Percentiles rank a stretch among this genome's conserved stretches.
Evolutionary conservation across 1,139 yeast genomes (phyloP).

Genomic region (Yamadazyma sp.): DNA sequence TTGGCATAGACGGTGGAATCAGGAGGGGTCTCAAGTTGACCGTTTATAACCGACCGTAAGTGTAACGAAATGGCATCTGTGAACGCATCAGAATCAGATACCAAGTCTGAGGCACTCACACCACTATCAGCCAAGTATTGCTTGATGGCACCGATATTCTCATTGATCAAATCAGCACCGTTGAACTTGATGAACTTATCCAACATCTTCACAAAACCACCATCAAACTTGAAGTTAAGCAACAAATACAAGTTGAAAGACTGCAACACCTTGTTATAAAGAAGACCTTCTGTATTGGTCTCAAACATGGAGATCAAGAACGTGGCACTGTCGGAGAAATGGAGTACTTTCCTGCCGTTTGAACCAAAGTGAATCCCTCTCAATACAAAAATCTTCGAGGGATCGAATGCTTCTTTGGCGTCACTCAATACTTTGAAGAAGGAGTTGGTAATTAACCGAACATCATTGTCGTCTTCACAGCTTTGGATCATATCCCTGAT

Average conservation of each 20-base stretch:
- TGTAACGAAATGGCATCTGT: constrained; percentile 8
- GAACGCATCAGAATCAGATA: constrained; percentile 6
- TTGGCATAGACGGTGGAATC: constrained; percentile 8
- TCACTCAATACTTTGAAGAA: constrained; percentile 49
- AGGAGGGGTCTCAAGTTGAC: constrained; percentile 1
- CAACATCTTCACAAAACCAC: constrained; percentile 30
- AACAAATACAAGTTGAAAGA: constrained; percentile 49
- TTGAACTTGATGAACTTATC: constrained; percentile 45
- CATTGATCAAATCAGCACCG: constrained; percentile 31
- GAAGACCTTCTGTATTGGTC: constrained; percentile 57
- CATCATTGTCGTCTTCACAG: constrained; percentile 29
- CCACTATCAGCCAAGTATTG: constrained; percentile 17
- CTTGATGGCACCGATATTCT: constrained; percentile 27
- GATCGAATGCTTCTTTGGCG: constrained; percentile 60
- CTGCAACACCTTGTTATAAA: constrained; percentile 52
- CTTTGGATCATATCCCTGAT: constrained; percentile 43
- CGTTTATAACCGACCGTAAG: constrained; percentile 7
- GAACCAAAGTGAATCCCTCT: constrained; percentile 61
- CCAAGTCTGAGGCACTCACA: constrained; percentile 1
- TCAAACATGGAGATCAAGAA: constrained; percentile 49
- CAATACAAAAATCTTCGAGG: constrained; percentile 64
- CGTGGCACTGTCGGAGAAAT: constrained; percentile 29
- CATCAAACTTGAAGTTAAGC: constrained; percentile 26
- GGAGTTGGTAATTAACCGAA: constrained; percentile 19
- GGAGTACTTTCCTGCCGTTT: constrained; percentile 22